Base-by-base conservation (phyloP, 1,139 yeast genomes). In the Sugiyamaella japonica region DNA sequence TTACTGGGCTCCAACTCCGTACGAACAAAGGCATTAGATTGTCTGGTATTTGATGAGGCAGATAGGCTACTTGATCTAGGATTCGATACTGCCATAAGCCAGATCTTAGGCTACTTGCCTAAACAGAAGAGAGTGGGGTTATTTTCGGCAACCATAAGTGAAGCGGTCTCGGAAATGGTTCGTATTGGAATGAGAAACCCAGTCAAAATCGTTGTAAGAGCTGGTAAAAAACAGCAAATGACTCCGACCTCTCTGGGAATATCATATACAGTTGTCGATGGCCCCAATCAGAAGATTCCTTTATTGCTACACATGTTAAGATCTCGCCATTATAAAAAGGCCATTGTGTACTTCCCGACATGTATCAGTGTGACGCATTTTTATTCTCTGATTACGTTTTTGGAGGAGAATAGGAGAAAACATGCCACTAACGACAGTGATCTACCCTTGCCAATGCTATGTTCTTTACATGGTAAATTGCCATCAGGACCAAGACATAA, bases 81-180 rank as follows among this genome's bases (percentile, higher is more conserved):
- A 37, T 91, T 91, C 68, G 83, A 81, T 39, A 76, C 76, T 51
- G 90, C 89, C 55, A 84, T 88, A 15, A 81, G 84, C 38, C 74
- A 78, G 38, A 87, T 90, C 31, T 75, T 90, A 46, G 78, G 81
- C 50, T 72, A 78, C 48, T 73, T 91, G 39, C 97, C 99, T 0
- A 86, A 88, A 63, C 99, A 93, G 72, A 82, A 96, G 66, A 79
- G 99, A 66, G 90, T 96, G 0, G 99, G 99, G 0, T 75, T 91
- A 32, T 91, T 90, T 67, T 89, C 96, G 1, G 98, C 98, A 1
- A 91, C 98, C 0, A 81, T 91, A 46, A 81, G 89, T 1, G 83
- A 89, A 49, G 96, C 96, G 0, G 90, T 72, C 5, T 64, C 65
- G 12, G 69, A 70, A 43, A 62, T 72, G 43, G 71, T 71, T 2